Percentiles rank a stretch among this genome's conserved stretches.
phyloP scores from a whole-genome alignment of 2,329 filamentous ascomycete genomes.

The Fusarium sp. region DNA sequence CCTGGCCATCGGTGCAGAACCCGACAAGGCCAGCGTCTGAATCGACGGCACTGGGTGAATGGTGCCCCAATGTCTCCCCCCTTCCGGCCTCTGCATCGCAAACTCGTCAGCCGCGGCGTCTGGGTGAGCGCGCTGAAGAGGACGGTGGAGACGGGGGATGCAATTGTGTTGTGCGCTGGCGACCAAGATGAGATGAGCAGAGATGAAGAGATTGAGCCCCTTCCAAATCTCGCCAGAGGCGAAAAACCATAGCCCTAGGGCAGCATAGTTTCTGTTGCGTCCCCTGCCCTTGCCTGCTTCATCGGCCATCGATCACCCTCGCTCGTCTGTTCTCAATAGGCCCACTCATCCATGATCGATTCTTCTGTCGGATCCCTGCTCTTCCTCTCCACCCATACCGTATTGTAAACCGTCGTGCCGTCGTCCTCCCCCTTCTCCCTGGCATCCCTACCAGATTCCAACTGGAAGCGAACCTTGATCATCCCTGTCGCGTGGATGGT shows the following conservation, averaged over 20 bases:
- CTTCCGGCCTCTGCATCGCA: constrained; percentile 17
- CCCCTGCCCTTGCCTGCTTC: constrained; percentile 31
- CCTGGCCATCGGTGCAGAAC: constrained; percentile 41
- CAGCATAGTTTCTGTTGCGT: constrained; percentile 34
- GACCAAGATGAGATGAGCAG: constrained; percentile 19
- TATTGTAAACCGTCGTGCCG: constrained; percentile 39
- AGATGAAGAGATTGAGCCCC: constrained; percentile 25
- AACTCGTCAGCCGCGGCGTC: constrained; percentile 2
- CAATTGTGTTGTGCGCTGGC: constrained; percentile 2
- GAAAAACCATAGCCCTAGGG: constrained; percentile 35
- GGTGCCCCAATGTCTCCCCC: constrained; percentile 32
- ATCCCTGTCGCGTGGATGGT: constrained; percentile 36
- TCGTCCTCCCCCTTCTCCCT: constrained; percentile 25
- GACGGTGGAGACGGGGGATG: background rate
- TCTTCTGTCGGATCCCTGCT: constrained; percentile 38
- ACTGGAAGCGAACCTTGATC: constrained; percentile 40
- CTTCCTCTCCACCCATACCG: constrained; percentile 34
- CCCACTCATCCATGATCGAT: constrained; percentile 44
- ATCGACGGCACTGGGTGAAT: constrained; percentile 28
- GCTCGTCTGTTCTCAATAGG: constrained; percentile 23
- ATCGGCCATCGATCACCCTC: constrained; percentile 37
- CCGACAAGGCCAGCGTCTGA: constrained; percentile 31
- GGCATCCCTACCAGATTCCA: constrained; percentile 34
- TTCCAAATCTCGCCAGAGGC: constrained; percentile 26
- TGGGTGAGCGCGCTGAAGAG: background rate